Evolutionary conservation across 345 rosid species (phyloP).

Genomic region (Litchi chinensis): DNA sequence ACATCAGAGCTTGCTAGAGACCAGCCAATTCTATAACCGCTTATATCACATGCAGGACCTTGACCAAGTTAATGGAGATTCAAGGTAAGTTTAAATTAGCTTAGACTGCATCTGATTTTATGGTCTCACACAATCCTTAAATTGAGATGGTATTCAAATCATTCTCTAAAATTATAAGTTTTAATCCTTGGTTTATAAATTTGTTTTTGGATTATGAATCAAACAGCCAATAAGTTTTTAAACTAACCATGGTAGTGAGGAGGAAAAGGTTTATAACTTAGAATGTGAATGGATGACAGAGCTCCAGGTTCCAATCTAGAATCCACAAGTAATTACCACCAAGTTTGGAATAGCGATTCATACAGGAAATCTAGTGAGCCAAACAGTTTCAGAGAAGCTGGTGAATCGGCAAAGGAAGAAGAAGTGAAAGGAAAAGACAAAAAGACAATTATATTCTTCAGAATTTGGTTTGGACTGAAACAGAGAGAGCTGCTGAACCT

Average conservation of each 20-base stretch:
- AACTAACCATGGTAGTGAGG: background rate
- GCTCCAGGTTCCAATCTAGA: conserved; percentile 21
- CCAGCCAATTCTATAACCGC: conserved; percentile 43
- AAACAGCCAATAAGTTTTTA: background rate
- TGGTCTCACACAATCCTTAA: no score
- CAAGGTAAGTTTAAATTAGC: conserved; percentile 41
- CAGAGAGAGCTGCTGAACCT: conserved; percentile 40
- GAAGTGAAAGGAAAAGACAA: conserved; percentile 18
- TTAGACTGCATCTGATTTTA: no score
- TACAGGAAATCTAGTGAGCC: conserved; percentile 14
- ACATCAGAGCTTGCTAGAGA: conserved; percentile 50
- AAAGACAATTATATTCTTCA: conserved; percentile 41
- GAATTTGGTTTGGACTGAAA: conserved; percentile 57
- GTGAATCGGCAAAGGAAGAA: conserved; percentile 24
- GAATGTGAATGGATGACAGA: conserved; percentile 26
- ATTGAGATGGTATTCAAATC: no score
- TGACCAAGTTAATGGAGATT: conserved; percentile 14
- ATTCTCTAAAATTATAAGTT: no score
- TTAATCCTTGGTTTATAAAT: no score
- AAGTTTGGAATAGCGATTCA: conserved; percentile 22
- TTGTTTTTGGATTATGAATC: background rate
- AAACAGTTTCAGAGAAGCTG: background rate
- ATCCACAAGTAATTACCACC: conserved; percentile 9
- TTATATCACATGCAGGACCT: conserved; percentile 53
- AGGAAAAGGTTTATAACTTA: conserved; percentile 11